Conservation (phyloP, 139 green algal genomes). For the Tetradesmus obliquus region DNA sequence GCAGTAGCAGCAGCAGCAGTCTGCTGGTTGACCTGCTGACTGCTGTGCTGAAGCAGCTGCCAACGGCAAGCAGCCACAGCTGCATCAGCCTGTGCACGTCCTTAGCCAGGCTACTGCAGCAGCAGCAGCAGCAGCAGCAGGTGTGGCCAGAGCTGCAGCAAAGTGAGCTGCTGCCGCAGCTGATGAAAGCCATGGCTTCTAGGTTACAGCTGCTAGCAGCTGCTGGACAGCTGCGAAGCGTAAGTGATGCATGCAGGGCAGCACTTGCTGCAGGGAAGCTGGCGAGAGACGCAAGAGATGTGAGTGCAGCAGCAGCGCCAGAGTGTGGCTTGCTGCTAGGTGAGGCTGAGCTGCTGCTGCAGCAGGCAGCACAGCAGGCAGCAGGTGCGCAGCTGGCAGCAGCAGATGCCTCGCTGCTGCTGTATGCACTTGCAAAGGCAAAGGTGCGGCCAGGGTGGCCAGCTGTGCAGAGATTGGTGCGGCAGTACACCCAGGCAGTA, state of each 20-base stretch:
- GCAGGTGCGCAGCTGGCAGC: neutral
- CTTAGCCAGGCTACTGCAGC: neutral
- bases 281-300: neutral
- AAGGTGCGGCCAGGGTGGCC: neutral
- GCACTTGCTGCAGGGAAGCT: neutral
- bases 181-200: neutral
- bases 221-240: neutral
- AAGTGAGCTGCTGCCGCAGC: neutral
- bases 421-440: neutral
- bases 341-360: neutral
- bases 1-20: neutral
- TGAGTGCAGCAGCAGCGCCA: neutral
- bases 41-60: neutral
- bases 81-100: neutral
- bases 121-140: constrained; percentile 30
- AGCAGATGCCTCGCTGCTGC: neutral
- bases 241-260: neutral
- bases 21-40: neutral
- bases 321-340: neutral
- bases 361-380: neutral
- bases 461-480: neutral
- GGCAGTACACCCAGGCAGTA: constrained; percentile 19
- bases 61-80: neutral
- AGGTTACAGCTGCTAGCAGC: neutral
- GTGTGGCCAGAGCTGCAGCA: neutral